Evolutionary conservation across 176 grass and related monocot genomes (phyloP).

Genomic region (Poa annua): DNA sequence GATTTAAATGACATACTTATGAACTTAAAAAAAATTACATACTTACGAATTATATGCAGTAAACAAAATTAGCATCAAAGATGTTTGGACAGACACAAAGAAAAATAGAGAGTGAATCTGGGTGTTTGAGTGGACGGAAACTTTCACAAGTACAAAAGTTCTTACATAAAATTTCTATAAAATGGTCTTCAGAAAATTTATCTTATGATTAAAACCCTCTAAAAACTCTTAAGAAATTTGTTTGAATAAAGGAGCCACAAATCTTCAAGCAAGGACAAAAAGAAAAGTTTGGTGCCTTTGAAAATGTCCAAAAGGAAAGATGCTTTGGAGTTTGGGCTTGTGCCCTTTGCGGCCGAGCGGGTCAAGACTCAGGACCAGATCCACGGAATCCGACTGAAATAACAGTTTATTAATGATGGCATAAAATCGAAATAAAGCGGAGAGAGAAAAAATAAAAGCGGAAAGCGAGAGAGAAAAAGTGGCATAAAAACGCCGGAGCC

Average conservation of each 20-base stretch:
- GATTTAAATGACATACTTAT: too few species aligned
- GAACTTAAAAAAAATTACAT: too few species aligned
- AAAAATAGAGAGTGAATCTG: too few species aligned
- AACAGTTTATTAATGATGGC: neutral
- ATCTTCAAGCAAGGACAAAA: neutral
- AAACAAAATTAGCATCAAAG: neutral
- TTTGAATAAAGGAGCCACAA: neutral
- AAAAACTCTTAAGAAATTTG: neutral
- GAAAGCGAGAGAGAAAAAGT: slow-evolving; percentile 8
- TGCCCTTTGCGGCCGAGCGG: neutral
- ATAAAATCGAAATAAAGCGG: neutral
- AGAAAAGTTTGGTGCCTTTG: neutral
- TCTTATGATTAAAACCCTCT: neutral
- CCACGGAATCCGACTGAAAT: slow-evolving; percentile 40
- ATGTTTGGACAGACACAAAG: too few species aligned
- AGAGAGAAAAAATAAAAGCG: neutral
- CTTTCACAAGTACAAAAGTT: too few species aligned
- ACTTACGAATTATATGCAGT: too few species aligned
- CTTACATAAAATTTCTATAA: too few species aligned
- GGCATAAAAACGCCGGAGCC: slow-evolving; percentile 46
- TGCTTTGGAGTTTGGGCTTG: slow-evolving; percentile 16
- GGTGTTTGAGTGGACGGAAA: too few species aligned
- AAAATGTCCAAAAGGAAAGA: slow-evolving; percentile 33
- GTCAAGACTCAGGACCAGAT: slow-evolving; percentile 28
- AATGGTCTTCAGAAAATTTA: neutral